Percentiles rank a stretch among this genome's conserved stretches.
phyloP scores from a whole-genome alignment of 2,329 filamentous ascomycete species.

The Fusarium sp. region DNA sequence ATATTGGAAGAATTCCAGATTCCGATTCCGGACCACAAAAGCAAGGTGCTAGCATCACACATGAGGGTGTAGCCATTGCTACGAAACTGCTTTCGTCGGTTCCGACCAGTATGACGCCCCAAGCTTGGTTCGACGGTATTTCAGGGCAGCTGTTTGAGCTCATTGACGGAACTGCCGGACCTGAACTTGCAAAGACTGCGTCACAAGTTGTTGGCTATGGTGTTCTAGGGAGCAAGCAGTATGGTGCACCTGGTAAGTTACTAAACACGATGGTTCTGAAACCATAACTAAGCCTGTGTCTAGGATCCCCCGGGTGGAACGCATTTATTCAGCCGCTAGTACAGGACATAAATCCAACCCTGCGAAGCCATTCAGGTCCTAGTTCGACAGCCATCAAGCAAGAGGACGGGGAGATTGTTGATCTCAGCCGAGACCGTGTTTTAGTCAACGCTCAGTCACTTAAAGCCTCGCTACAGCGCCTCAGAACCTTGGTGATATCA shows the following conservation, averaged over 20 bases:
- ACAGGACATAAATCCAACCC: conserved; percentile 61
- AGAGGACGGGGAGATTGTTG: conserved; percentile 57
- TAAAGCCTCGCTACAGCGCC: conserved; percentile 63
- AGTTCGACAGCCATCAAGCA: conserved; percentile 35
- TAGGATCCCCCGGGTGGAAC: conserved; percentile 71
- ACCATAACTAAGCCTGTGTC: not conserved
- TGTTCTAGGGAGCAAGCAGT: conserved; percentile 72
- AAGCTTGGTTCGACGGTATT: conserved; percentile 71
- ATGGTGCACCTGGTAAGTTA: conserved; percentile 69
- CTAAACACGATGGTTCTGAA: not conserved
- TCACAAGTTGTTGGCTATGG: conserved; percentile 65
- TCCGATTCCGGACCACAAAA: conserved; percentile 61
- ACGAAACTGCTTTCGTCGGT: conserved; percentile 72
- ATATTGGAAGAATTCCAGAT: conserved; percentile 56
- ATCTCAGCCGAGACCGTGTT: conserved; percentile 58
- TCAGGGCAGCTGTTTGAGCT: conserved; percentile 71
- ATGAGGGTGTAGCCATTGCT: conserved; percentile 75
- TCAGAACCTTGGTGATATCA: conserved; percentile 69
- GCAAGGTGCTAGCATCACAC: conserved; percentile 72
- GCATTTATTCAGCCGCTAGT: conserved; percentile 71
- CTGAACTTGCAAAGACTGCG: conserved; percentile 53
- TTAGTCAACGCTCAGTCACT: conserved; percentile 64
- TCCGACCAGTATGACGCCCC: conserved; percentile 65
- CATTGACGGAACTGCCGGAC: conserved; percentile 66
- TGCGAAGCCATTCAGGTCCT: conserved; percentile 22